Evolutionary conservation across 2,329 filamentous ascomycete species (phyloP).

Genomic region (Penicillium corylophilum): DNA sequence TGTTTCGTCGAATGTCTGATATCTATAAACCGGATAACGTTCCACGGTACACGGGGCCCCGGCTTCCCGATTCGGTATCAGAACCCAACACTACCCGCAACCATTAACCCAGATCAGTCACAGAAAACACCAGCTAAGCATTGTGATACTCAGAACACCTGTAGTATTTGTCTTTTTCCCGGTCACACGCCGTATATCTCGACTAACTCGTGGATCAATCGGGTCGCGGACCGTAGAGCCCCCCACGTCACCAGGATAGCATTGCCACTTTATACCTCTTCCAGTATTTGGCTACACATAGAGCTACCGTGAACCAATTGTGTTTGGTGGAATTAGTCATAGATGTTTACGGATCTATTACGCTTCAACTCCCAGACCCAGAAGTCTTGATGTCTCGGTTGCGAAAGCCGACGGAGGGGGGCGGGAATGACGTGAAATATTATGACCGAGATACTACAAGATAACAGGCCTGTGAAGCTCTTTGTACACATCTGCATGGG

Average conservation of each 20-base stretch:
- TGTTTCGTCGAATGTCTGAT: neutral
- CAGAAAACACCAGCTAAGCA: neutral
- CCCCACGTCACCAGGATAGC: neutral
- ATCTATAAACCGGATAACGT: neutral
- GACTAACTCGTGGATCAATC: neutral
- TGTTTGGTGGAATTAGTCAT: neutral
- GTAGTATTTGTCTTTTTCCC: neutral
- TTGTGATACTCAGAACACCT: neutral
- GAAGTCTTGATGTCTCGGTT: neutral
- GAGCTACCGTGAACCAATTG: neutral
- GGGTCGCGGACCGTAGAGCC: neutral
- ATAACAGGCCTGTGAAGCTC: neutral
- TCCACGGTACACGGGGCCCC: neutral
- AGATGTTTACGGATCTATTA: neutral
- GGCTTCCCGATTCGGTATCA: neutral
- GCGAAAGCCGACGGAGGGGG: neutral
- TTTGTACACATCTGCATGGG: too few relatives aligned
- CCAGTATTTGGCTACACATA: neutral
- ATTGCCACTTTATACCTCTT: neutral
- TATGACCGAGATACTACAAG: neutral
- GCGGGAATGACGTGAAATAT: neutral
- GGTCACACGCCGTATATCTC: neutral
- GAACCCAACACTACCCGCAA: neutral
- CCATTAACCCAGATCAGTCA: neutral
- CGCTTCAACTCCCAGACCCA: neutral